Percentiles rank a stretch among this genome's conserved stretches.
Conservation (phyloP, 2,329 filamentous ascomycete species). For the Colletotrichum zoysiae region DNA sequence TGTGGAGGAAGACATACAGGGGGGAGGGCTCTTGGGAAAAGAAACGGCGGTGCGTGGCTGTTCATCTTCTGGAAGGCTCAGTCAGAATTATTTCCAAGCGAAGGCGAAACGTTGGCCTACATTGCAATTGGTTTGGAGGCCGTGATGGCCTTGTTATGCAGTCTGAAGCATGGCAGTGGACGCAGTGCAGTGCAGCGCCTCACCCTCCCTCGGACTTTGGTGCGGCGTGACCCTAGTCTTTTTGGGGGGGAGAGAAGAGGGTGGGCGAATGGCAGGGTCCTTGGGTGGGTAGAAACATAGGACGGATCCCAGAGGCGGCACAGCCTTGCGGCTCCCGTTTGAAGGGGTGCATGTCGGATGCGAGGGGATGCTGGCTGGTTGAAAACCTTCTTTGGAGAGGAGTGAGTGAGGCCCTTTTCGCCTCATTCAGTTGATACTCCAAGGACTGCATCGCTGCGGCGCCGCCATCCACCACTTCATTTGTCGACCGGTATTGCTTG, state of each 20-base stretch:
- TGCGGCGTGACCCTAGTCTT: slow-evolving; percentile 25
- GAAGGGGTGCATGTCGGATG: slow-evolving; percentile 32
- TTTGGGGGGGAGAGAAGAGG: neutral
- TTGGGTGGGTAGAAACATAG: slow-evolving; percentile 15
- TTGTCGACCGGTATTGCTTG: neutral
- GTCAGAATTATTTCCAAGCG: slow-evolving; percentile 23
- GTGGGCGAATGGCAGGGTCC: slow-evolving; percentile 10
- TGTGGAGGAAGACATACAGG: slow-evolving; percentile 27
- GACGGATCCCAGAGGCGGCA: slow-evolving; percentile 24
- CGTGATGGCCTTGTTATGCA: slow-evolving; percentile 25
- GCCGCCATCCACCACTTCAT: slow-evolving; percentile 9
- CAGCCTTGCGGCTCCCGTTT: slow-evolving; percentile 38
- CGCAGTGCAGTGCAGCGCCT: slow-evolving; percentile 20
- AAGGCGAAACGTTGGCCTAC: slow-evolving; percentile 30
- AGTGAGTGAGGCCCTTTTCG: slow-evolving; percentile 10
- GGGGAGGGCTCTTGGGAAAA: slow-evolving; percentile 11
- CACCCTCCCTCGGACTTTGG: slow-evolving; percentile 30
- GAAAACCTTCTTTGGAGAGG: slow-evolving; percentile 1
- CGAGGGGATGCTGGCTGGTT: neutral
- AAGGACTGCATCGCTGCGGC: slow-evolving; percentile 13
- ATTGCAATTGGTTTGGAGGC: slow-evolving; percentile 11
- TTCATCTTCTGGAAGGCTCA: slow-evolving; percentile 7
- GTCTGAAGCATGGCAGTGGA: slow-evolving; percentile 23
- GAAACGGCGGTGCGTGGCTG: slow-evolving; percentile 11
- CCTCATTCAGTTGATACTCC: neutral